A percentile compares a stretch with the other conserved stretches of the same genome.
Conservation (phyloP, 768 basidiomycete genomes). For the Kockovaella imperatae region DNA sequence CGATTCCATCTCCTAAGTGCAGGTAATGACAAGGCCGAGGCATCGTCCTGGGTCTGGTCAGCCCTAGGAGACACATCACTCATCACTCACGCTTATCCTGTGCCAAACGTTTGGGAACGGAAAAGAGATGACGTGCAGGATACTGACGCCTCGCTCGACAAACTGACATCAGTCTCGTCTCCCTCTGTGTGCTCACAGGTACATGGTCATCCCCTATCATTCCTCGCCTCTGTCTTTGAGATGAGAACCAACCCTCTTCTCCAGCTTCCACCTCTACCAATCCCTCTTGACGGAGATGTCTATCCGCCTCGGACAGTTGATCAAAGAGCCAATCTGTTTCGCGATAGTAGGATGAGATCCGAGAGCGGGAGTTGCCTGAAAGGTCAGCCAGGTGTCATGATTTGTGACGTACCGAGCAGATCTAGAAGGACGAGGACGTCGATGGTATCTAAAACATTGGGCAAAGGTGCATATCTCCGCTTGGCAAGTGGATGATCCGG, state of each 20-base stretch:
- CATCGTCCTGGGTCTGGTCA: conserved; percentile 64
- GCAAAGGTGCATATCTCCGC: conserved; percentile 46
- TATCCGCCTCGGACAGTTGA: conserved; percentile 63
- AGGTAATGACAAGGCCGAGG: conserved; percentile 68
- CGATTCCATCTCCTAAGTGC: conserved; percentile 87
- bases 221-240: conserved; percentile 35
- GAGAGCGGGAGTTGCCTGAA: conserved; percentile 67
- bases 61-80: background rate
- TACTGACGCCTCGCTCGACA: conserved; percentile 66
- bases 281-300: conserved; percentile 59
- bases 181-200: conserved; percentile 48
- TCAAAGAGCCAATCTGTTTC: conserved; percentile 93
- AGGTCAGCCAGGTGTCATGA: no score
- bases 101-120: conserved; percentile 93
- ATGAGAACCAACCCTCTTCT: conserved; percentile 28
- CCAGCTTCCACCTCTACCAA: conserved; percentile 48
- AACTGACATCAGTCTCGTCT: conserved; percentile 48
- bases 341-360: conserved; percentile 69
- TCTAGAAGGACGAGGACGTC: conserved; percentile 90
- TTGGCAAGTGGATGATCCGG: conserved; percentile 52
- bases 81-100: conserved; percentile 55
- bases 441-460: conserved; percentile 65
- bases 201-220: conserved; percentile 83
- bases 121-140: conserved; percentile 80
- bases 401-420: no score